Base-by-base conservation (phyloP, 768 basidiomycete genomes). In the Termitomyces sp. region DNA sequence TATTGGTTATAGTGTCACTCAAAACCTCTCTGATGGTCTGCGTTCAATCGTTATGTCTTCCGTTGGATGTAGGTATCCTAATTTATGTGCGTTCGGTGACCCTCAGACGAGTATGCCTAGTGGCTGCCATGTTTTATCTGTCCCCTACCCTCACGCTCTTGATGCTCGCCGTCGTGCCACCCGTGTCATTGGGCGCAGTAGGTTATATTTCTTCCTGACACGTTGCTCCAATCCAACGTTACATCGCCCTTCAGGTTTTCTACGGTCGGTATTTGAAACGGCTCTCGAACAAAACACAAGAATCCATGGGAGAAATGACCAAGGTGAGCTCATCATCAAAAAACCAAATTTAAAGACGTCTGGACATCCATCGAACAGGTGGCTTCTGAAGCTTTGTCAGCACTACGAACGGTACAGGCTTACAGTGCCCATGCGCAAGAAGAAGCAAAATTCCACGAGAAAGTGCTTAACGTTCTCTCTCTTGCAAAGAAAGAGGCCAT, bases 231-330 rank as follows among this genome's bases (percentile, higher is more conserved):
- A 23, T 48, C 14, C 21, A 28, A n/a, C 3, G n/a, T 10, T 21
- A 19, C 43, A 15, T 0, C 15, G 60, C 5, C n/a, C n/a, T 2
- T 3, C 15, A 96, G 90, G 91, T 98, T 12, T 90, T 94, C 68
- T 99, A 99, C 64, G 95, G 96, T 60, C 85, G 94, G 12, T 99
- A 98, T 71, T 74, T 99, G 53, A 93, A 94, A 68, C 88, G 86
- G 59, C 81, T 99, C 3, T 92, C 92, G 7, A 93, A 91, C 64
- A 76, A 86, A 64, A 95, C 96, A 6, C 96, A 99, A 69, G 94
- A 94, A 65, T 93, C 95, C 1, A 81, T 97, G 52, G 95, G 95
- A 54, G 94, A 96, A 54, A 94, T 96, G 94, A 92, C 94, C 33
- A 94, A 78, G 70, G 75, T 75, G 35, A 38, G 82, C 71, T 78